phyloP scores from a whole-genome alignment of 2,329 filamentous ascomycete genomes.

The Paecilomyces sp. region DNA sequence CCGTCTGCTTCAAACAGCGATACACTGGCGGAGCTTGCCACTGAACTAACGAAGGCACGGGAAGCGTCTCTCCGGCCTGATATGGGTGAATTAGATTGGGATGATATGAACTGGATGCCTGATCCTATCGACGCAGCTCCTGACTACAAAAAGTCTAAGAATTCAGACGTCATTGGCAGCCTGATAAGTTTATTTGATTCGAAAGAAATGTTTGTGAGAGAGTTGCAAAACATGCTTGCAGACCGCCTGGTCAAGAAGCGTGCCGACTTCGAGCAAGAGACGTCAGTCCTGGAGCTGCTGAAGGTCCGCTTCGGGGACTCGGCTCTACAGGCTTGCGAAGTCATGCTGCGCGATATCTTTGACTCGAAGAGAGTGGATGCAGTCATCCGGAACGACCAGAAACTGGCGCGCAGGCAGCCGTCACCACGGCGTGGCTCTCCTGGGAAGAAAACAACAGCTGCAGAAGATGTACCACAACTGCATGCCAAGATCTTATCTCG shows the following conservation, averaged over 20 bases:
- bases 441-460: slow-evolving; percentile 21
- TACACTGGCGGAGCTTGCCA: slow-evolving; percentile 45
- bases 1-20: slow-evolving; percentile 26
- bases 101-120: slow-evolving; percentile 88
- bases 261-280: slow-evolving; percentile 67
- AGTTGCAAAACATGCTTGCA: slow-evolving; percentile 83
- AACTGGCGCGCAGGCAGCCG: slow-evolving; percentile 23
- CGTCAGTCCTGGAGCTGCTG: slow-evolving; percentile 75
- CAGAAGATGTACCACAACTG: slow-evolving; percentile 40
- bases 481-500: slow-evolving; percentile 83
- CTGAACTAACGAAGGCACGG: slow-evolving; percentile 41
- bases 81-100: slow-evolving; percentile 72
- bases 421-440: slow-evolving; percentile 12
- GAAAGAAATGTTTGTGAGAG: slow-evolving; percentile 87
- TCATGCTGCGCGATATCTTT: slow-evolving; percentile 91
- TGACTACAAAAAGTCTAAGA: slow-evolving; percentile 83
- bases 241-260: slow-evolving; percentile 66
- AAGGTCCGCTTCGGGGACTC: slow-evolving; percentile 83
- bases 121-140: slow-evolving; percentile 89
- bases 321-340: slow-evolving; percentile 84
- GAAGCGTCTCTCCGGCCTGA: slow-evolving; percentile 38
- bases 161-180: slow-evolving; percentile 85
- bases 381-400: slow-evolving; percentile 51
- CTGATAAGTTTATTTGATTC: slow-evolving; percentile 82
- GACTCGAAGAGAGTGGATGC: slow-evolving; percentile 72